phyloP scores from a whole-genome alignment of 2,329 filamentous ascomycete species.

The Penicillium sp. region DNA sequence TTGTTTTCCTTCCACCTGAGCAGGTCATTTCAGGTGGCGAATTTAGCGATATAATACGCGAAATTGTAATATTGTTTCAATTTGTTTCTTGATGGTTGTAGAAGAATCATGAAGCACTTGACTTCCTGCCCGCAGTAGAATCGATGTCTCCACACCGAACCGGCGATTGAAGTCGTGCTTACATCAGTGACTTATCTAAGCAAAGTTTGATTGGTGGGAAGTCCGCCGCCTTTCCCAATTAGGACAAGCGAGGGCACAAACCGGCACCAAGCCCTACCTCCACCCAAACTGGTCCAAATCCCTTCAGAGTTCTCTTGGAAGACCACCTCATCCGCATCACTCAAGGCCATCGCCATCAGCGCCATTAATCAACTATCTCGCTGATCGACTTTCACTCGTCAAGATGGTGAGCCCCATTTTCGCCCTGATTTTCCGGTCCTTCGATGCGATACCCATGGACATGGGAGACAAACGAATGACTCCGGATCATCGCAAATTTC shows the following conservation, averaged over 20 bases:
- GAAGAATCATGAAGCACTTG: constrained; percentile 5
- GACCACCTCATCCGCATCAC: constrained; percentile 34
- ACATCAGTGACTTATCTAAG: constrained; percentile 3
- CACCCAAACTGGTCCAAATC: constrained; percentile 32
- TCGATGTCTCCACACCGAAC: constrained; percentile 4
- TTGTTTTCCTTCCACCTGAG: constrained; percentile 1
- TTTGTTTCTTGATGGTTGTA: neutral
- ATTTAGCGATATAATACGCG: constrained; percentile 4
- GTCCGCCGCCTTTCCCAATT: constrained; percentile 20
- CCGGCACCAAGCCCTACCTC: constrained; percentile 26
- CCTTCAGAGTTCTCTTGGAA: constrained; percentile 36
- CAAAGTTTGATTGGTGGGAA: constrained; percentile 17
- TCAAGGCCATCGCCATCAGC: constrained; percentile 44
- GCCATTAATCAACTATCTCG: constrained; percentile 38
- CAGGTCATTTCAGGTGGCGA: neutral
- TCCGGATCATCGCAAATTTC: constrained; percentile 8
- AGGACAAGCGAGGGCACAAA: constrained; percentile 41
- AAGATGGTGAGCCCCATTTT: constrained; percentile 41
- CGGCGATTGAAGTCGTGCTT: constrained; percentile 3
- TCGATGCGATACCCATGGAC: constrained; percentile 5
- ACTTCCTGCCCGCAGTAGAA: constrained; percentile 7
- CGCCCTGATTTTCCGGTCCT: constrained; percentile 9
- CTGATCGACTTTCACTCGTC: constrained; percentile 43
- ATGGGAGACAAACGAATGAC: neutral
- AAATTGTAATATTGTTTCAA: too few relatives aligned